Base-by-base conservation (phyloP, 2,329 filamentous ascomycete species). In the Paecilomyces sp. region DNA sequence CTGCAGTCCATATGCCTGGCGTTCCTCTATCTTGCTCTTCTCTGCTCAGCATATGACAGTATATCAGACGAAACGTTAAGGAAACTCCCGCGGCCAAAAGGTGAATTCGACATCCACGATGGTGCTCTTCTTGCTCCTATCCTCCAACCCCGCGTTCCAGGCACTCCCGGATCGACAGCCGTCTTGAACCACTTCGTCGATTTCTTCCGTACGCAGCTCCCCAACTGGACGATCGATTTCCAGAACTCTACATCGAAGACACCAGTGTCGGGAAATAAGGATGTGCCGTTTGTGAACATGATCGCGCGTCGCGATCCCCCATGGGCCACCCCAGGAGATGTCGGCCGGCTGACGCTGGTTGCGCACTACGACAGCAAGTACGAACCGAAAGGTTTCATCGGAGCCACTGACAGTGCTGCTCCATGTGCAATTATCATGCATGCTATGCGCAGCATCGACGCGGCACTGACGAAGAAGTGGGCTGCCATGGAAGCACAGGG, bases 391-490 rank as follows among this genome's bases (percentile, higher is more conserved):
- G 93, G 92, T 0, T 99, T 99, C 72, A 89, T 99, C 60, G 94
- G 94, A 0, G 94, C 93, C 0, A 95, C 86, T 13, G 94, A 99
- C 71, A 96, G 91, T 67, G 94, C 94, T 1, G 94, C 90, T 18
- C 92, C 94, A 9, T 97, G 93, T 74, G 94, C 94, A 0, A 92
- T 97, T 82, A 81, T 99, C 60, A 83, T 99, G 85, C 90, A 96
- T 72, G 86, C 88, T 12, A 90, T 92, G 62, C 82, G 88, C 65
- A 90, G 86, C 63, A 85, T 99, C 54, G 92, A 97, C 68, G 81
- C 79, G 1, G 91, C 90, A 2, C 77, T 97, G 71, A 90, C 88
- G 31, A 83, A 82, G 70, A 96, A 93, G 76, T 97, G 94, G 90
- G 82, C 84, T 31, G 82, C 81, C 33, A 90, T 92, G 84, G 74